Percentiles rank a stretch among this genome's conserved stretches.
These are phyloP conservation scores for Jimgerdemannia lactiflua DNA, from an alignment of 192 early-diverging fungal species.

Conservation along the genomic window DNA sequence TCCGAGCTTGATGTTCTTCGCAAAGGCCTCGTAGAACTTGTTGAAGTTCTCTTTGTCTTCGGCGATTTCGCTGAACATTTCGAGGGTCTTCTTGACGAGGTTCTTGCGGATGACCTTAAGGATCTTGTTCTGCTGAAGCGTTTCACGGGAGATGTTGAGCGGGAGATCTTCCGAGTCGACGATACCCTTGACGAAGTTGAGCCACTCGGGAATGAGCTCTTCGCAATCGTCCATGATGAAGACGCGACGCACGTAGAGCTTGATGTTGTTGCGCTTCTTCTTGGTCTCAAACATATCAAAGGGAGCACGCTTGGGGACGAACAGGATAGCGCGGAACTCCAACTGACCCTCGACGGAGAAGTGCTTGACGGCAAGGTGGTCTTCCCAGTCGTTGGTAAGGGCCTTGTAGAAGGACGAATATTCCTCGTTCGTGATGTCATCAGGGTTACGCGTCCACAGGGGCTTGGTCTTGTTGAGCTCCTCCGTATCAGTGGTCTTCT, in stretches of 20 bases:
- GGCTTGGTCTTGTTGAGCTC: slow-evolving; percentile 99
- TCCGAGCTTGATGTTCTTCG: slow-evolving; percentile 99
- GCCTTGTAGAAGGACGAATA: slow-evolving; percentile 99
- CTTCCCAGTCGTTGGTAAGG: slow-evolving; percentile 99
- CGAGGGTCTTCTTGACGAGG: slow-evolving; percentile 99
- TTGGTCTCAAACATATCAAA: slow-evolving; percentile 98
- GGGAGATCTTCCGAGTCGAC: slow-evolving; percentile 99
- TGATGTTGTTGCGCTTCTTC: slow-evolving; percentile 99
- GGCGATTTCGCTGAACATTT: slow-evolving; percentile 95
- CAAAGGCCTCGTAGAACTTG: slow-evolving; percentile 99
- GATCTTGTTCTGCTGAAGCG: slow-evolving; percentile 99
- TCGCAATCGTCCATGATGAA: slow-evolving; percentile 99
- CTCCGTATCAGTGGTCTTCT: slow-evolving; percentile 80
- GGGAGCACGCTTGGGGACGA: slow-evolving; percentile 94
- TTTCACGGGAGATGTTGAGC: slow-evolving; percentile 99
- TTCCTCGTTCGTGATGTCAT: slow-evolving; percentile 95
- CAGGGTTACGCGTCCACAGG: slow-evolving; percentile 99
- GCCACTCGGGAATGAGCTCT: slow-evolving; percentile 99
- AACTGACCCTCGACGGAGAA: slow-evolving; percentile 99
- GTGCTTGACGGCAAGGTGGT: slow-evolving; percentile 97
- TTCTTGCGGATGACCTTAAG: slow-evolving; percentile 99
- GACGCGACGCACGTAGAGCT: slow-evolving; percentile 99
- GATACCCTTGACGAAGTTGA: slow-evolving; percentile 99
- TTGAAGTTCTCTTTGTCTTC: slow-evolving; percentile 99
- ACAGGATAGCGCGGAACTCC: slow-evolving; percentile 99